phyloP scores from a whole-genome alignment of 2,329 filamentous ascomycete species.

The Aspergillus quadricinctus region DNA sequence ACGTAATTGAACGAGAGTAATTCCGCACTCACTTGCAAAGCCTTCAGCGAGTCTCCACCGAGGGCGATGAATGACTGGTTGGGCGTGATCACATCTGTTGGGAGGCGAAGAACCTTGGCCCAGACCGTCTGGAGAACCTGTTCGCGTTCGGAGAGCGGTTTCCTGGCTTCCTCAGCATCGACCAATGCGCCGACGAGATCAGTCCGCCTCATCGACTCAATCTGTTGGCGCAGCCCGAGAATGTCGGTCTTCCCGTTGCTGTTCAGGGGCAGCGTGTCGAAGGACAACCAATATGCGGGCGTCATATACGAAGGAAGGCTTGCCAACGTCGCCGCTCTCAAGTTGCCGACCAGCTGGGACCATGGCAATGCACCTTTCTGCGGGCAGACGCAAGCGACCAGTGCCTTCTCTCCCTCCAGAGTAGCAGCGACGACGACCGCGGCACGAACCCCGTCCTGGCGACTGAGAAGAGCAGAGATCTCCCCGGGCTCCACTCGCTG shows the following conservation, averaged over 20 bases:
- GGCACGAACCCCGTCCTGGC: neutral
- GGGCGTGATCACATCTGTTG: slow-evolving; percentile 2
- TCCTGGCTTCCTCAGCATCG: neutral
- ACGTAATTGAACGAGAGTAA: slow-evolving; percentile 1
- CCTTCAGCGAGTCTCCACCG: slow-evolving; percentile 10
- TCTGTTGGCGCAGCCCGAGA: neutral
- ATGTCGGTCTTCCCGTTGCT: slow-evolving; percentile 8
- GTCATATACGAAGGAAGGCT: slow-evolving; percentile 6
- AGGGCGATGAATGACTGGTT: slow-evolving; percentile 9
- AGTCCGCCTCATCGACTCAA: slow-evolving; percentile 1
- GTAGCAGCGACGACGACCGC: slow-evolving; percentile 1
- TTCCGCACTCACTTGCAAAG: slow-evolving; percentile 5
- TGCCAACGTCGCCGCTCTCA: neutral
- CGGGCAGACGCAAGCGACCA: slow-evolving; percentile 6
- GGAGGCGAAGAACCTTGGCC: slow-evolving; percentile 5
- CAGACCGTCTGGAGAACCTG: slow-evolving; percentile 2
- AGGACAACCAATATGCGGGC: slow-evolving; percentile 6
- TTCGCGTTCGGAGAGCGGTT: slow-evolving; percentile 1
- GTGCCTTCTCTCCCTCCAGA: slow-evolving; percentile 2
- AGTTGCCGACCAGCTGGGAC: neutral
- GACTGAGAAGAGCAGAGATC: slow-evolving; percentile 3
- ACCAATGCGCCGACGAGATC: neutral
- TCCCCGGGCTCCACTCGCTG: slow-evolving; percentile 54
- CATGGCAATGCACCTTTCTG: neutral
- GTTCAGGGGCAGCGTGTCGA: slow-evolving; percentile 4